Base-by-base conservation (phyloP, 768 basidiomycete genomes). In the Psilocybe tampanensis region DNA sequence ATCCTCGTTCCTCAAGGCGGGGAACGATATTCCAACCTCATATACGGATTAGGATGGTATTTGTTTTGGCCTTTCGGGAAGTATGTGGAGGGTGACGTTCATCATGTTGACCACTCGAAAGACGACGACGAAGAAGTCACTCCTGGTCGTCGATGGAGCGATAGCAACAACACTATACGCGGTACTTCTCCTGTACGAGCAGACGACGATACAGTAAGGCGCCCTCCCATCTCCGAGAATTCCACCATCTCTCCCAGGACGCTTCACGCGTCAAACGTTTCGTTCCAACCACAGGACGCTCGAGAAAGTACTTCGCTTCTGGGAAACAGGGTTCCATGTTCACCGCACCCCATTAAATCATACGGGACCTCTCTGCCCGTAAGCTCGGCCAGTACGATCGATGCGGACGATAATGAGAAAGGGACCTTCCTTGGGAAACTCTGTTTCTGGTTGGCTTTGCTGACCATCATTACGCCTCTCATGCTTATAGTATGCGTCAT, bases 41-140 rank as follows among this genome's bases (percentile, higher is more conserved):
- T 98, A 5, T 94, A 86, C 66, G 97, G 97, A 13, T 75, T 99
- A 22, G 95, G 94, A 6, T 97, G 95, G 92, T 99, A 99, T 70
- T 82, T 98, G 52, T 84, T 85, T 19, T 98, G 97, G 97, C 97
- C 97, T 2, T 99, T 99, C 68, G 95, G 97, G 18, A 98, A 98
- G 72, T 99, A 98, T 69, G 93, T 99, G 47, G 95, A 98, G 71
- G 93, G 94, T 11, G 87, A 77, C 36, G 58, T 67, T 21, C 67
- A 73, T 6, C 69, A 68, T 18, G 74, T 74, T 41, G 76, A 67
- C 15, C 65, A 70, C 47, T 56, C 65, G 52, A 74, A 77, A 54
- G 77, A 76, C 13, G 74, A 74, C 2, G 72, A 72, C 11, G 72
- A 72, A 9, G 72, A 71, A 49, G 65, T 61, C 12, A 63, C 63